A percentile compares a stretch with the other conserved stretches of the same genome.
These are phyloP conservation scores for Mycena latifolia DNA, from an alignment of 768 basidiomycete genomes.

Conservation along the genomic window DNA sequence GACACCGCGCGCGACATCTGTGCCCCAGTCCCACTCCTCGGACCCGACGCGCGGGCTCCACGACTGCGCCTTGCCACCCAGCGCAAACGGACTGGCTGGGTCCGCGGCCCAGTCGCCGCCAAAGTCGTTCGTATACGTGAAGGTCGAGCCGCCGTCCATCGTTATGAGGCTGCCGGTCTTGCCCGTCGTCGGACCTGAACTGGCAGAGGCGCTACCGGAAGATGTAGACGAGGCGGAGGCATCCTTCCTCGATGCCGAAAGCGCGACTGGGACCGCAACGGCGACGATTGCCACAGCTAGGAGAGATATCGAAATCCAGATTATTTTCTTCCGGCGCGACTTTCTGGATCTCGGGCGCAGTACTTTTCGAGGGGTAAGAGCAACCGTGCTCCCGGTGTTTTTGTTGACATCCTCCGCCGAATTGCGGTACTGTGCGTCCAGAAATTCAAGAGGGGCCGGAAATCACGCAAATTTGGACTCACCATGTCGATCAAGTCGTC, in stretches of 20 bases:
- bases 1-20: constrained; percentile 66
- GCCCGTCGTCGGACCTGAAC: constrained; percentile 58
- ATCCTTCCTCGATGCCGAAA: constrained; percentile 41
- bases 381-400: constrained; percentile 2
- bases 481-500: constrained; percentile 39
- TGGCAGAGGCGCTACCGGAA: constrained; percentile 24
- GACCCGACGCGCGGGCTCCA: constrained; percentile 81
- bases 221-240: constrained; percentile 26
- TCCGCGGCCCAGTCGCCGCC: constrained; percentile 88
- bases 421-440: neutral
- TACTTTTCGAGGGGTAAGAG: neutral
- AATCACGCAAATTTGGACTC: neutral
- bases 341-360: constrained; percentile 4
- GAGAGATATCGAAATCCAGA: constrained; percentile 42
- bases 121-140: constrained; percentile 83
- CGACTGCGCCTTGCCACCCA: constrained; percentile 81
- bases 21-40: constrained; percentile 81
- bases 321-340: constrained; percentile 36
- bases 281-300: constrained; percentile 49
- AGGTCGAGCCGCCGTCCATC: constrained; percentile 80
- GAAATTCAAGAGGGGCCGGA: neutral
- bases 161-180: constrained; percentile 75
- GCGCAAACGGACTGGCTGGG: constrained; percentile 76
- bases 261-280: constrained; percentile 57
- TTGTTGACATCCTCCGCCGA: neutral